phyloP scores from a whole-genome alignment of 768 basidiomycete genomes.

The Leccinellum albellum region DNA sequence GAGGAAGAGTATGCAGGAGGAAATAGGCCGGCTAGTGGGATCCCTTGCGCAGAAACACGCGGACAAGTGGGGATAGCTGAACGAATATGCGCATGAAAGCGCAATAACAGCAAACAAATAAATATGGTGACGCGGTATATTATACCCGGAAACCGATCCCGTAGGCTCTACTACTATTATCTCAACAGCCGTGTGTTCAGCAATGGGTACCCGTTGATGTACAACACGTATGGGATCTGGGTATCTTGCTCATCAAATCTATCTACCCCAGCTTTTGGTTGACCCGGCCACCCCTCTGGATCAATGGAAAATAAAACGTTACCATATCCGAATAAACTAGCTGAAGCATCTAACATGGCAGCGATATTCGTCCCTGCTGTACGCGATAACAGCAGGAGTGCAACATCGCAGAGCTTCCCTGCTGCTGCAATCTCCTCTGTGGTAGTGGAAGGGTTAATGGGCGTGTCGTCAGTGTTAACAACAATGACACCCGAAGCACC shows the following conservation, averaged over 20 bases:
- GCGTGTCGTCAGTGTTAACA: constrained; percentile 55
- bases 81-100: too few species aligned
- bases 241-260: constrained; percentile 25
- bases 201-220: constrained; percentile 73
- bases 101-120: neutral
- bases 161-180: constrained; percentile 26
- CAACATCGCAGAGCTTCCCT: constrained; percentile 56
- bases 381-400: constrained; percentile 54
- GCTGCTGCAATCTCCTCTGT: constrained; percentile 51
- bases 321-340: constrained; percentile 43
- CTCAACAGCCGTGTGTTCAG: constrained; percentile 70
- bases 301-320: constrained; percentile 54
- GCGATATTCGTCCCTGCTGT: constrained; percentile 50
- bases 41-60: too few species aligned
- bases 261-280: constrained; percentile 11
- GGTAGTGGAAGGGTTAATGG: constrained; percentile 66
- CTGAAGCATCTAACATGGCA: constrained; percentile 48
- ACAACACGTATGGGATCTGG: constrained; percentile 52
- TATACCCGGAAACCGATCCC: neutral
- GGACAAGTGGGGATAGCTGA: too few species aligned
- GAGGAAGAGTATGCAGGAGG: too few species aligned
- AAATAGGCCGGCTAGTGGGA: too few species aligned
- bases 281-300: constrained; percentile 30
- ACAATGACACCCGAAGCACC: constrained; percentile 80
- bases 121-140: neutral